Evolutionary conservation across 306 rosid genomes (phyloP).

Genomic region (Malus fusca): DNA sequence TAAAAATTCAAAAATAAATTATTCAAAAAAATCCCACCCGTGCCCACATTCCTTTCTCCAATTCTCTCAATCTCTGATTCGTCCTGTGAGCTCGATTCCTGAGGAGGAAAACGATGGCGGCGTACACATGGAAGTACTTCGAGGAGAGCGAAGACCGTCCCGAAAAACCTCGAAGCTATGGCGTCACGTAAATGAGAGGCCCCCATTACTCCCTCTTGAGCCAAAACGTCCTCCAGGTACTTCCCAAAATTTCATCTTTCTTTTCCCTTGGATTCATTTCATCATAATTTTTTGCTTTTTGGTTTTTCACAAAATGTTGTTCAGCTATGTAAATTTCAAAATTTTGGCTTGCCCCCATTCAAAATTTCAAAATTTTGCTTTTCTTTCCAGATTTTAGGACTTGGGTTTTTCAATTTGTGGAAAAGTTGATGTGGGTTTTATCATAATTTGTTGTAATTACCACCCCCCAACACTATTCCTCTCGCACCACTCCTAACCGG

Average conservation of each 20-base stretch:
- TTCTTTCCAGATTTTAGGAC: background rate
- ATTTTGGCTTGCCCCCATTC: too few relatives aligned
- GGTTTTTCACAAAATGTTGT: background rate
- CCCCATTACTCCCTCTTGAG: conserved; percentile 48
- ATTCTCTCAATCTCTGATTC: background rate
- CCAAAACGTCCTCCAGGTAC: conserved; percentile 66
- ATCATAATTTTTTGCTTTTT: too few relatives aligned
- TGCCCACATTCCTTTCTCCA: background rate
- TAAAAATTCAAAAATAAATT: too few relatives aligned
- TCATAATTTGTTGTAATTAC: background rate
- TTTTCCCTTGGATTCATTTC: background rate
- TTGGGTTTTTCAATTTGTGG: background rate
- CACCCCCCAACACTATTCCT: too few relatives aligned
- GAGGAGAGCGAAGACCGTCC: conserved; percentile 84
- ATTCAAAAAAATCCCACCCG: too few relatives aligned
- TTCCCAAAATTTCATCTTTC: background rate
- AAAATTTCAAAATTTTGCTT: too few relatives aligned
- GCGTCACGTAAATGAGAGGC: conserved; percentile 80
- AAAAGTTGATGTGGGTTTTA: background rate
- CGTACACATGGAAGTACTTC: conserved; percentile 69
- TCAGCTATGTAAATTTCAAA: background rate
- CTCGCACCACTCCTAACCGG: too few relatives aligned
- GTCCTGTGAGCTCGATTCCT: background rate
- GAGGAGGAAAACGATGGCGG: conserved; percentile 32
- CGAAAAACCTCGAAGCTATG: conserved; percentile 71